These are phyloP conservation scores for Davidsoniella neocaledoniae DNA, from an alignment of 2,329 filamentous ascomycete genomes.

Conservation along the genomic window DNA sequence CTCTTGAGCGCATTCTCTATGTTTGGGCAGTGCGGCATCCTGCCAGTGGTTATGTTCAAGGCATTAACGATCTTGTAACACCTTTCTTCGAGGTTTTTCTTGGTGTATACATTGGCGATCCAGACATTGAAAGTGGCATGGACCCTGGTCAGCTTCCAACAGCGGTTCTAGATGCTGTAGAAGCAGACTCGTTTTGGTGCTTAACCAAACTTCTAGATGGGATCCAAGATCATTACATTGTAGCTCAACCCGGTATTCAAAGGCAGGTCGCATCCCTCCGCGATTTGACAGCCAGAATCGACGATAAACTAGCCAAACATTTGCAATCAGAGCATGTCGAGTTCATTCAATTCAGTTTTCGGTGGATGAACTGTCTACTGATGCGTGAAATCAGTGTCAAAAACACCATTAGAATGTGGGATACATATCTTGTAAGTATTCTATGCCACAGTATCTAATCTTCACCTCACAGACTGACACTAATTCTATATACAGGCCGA, in stretches of 20 bases:
- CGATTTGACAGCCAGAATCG: slow-evolving; percentile 82
- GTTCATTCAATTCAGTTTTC: slow-evolving; percentile 97
- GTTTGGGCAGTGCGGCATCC: slow-evolving; percentile 96
- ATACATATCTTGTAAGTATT: slow-evolving; percentile 76
- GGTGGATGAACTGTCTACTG: slow-evolving; percentile 98
- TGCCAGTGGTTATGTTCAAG: slow-evolving; percentile 93
- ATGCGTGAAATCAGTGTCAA: slow-evolving; percentile 96
- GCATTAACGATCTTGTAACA: slow-evolving; percentile 94
- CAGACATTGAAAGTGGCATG: slow-evolving; percentile 85
- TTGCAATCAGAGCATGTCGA: slow-evolving; percentile 83
- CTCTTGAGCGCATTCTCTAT: slow-evolving; percentile 85
- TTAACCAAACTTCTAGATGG: slow-evolving; percentile 94
- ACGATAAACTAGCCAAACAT: slow-evolving; percentile 68
- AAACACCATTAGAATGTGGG: slow-evolving; percentile 98
- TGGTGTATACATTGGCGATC: slow-evolving; percentile 85
- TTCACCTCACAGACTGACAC: neutral
- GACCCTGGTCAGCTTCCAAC: slow-evolving; percentile 87
- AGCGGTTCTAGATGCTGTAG: slow-evolving; percentile 84
- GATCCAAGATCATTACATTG: slow-evolving; percentile 98
- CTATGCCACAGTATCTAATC: slow-evolving; percentile 12
- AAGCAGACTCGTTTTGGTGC: slow-evolving; percentile 98
- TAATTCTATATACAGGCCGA: slow-evolving; percentile 48
- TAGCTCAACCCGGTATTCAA: slow-evolving; percentile 91
- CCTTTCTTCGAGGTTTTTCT: slow-evolving; percentile 98
- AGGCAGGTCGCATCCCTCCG: slow-evolving; percentile 77